phyloP scores from a whole-genome alignment of 2,329 filamentous ascomycete genomes.

The Xylaria sp. region DNA sequence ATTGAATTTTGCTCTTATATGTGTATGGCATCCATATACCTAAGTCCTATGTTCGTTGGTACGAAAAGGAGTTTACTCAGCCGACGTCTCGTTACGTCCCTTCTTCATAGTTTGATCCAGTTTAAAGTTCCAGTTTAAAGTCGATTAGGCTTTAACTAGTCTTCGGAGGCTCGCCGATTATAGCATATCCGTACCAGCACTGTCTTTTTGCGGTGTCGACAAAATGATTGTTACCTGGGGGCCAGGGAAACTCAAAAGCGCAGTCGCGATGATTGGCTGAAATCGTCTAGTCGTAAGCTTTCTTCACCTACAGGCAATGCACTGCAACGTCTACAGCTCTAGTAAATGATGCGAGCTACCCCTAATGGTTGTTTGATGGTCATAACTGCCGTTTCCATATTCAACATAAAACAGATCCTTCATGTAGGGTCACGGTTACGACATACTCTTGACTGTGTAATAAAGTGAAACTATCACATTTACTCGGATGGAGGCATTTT shows the following conservation, averaged over 20 bases:
- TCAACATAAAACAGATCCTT: background rate
- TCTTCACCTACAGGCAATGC: background rate
- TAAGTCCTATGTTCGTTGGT: too few relatives aligned
- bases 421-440: background rate
- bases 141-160: background rate
- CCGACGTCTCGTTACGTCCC: background rate
- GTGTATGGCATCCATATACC: too few relatives aligned
- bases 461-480: background rate
- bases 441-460: background rate
- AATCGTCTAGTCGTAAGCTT: background rate
- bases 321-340: background rate
- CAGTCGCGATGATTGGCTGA: background rate
- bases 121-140: background rate
- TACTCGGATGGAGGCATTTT: background rate
- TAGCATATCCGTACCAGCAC: background rate
- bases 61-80: background rate
- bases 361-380: background rate
- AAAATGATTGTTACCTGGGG: background rate
- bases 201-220: background rate
- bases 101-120: background rate
- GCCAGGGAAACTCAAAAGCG: background rate
- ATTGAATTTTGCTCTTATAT: background rate
- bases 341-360: background rate
- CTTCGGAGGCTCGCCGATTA: background rate
- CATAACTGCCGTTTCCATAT: background rate